Base-by-base conservation (phyloP, 192 early-diverging fungal species). In the Coemansia sp. region DNA sequence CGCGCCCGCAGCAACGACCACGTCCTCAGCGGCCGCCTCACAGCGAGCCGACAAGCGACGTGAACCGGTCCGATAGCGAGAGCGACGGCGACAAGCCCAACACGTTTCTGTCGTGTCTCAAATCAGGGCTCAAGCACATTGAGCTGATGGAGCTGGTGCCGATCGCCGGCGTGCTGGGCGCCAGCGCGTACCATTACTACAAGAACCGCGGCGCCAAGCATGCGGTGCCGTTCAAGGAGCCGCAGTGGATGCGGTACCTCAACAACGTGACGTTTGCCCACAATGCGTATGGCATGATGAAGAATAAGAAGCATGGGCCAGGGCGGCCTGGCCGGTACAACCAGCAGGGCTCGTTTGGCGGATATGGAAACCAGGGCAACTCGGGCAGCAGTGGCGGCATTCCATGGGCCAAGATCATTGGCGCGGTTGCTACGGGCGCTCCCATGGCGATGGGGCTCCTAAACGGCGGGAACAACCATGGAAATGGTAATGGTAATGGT, bases 41-140 rank as follows among this genome's bases (percentile, higher is more conserved):
- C 62, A 53, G 34, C 40, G 42, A 44, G 38, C 38, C 11, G 11
- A 51, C 14, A 28, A 44, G 60, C 54, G 53, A 59, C 6, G 55
- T 53, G 15, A 63, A 44, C 52, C 51, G 65, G 0, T 68, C 66
- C 31, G 48, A 42, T 28, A 66, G 65, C 47, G 69, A 71, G 51
- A 65, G 65, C 58, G 62, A 64, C 19, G 53, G 58, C 17, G 57
- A 40, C 31, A 50, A 56, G 28, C 49, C 50, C 19, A 59, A 42
- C 42, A 51, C 54, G n/a, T 72, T 78, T 19, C 64, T 78, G 4
- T 55, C 36, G 21, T 58, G 70, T 20, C 75, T 78, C 31, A 78
- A 72, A 37, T 63, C 67, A 7, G 71, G 75, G 0, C 44, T 78
- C 51, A 65, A 65, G 50, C 36, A 69, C 25, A 54, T 72, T 15